phyloP scores from a whole-genome alignment of 2,329 filamentous ascomycete species.

The Clarireedia homoeocarpa region DNA sequence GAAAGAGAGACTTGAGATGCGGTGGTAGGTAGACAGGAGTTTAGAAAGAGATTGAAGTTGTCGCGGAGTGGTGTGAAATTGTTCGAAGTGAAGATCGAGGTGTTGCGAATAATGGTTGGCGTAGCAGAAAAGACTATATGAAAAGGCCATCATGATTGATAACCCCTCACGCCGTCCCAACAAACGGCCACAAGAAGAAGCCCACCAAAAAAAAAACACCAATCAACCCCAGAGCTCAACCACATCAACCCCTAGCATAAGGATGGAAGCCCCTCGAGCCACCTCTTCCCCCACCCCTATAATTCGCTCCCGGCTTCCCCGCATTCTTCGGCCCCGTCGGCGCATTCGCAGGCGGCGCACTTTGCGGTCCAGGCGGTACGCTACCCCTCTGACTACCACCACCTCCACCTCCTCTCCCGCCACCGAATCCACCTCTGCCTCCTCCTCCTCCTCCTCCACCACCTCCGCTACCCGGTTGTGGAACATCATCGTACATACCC shows the following conservation, averaged over 20 bases:
- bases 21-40: too few relatives aligned
- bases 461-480: slow-evolving; percentile 52
- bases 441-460: slow-evolving; percentile 25
- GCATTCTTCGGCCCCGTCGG: slow-evolving; percentile 96
- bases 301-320: slow-evolving; percentile 84
- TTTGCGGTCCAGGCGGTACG: slow-evolving; percentile 31
- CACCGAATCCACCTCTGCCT: slow-evolving; percentile 35
- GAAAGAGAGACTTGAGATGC: too few relatives aligned
- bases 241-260: slow-evolving; percentile 42
- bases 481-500: slow-evolving; percentile 96
- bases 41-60: too few relatives aligned
- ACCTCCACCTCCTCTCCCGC: slow-evolving; percentile 21
- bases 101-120: too few relatives aligned
- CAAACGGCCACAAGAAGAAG: too few relatives aligned
- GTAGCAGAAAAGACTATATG: too few relatives aligned
- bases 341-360: slow-evolving; percentile 67
- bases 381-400: slow-evolving; percentile 27
- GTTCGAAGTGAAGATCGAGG: too few relatives aligned
- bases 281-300: slow-evolving; percentile 79
- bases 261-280: slow-evolving; percentile 73
- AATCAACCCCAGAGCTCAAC: too few relatives aligned
- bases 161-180: too few relatives aligned
- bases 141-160: too few relatives aligned
- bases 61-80: too few relatives aligned
- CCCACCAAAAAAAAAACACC: too few relatives aligned